Evolutionary conservation across 495 filamentous ascomycete species (phyloP), one percentile per base, ranked within the genome.

Genomic region (Paragyromitra xinjiangensis): DNA sequence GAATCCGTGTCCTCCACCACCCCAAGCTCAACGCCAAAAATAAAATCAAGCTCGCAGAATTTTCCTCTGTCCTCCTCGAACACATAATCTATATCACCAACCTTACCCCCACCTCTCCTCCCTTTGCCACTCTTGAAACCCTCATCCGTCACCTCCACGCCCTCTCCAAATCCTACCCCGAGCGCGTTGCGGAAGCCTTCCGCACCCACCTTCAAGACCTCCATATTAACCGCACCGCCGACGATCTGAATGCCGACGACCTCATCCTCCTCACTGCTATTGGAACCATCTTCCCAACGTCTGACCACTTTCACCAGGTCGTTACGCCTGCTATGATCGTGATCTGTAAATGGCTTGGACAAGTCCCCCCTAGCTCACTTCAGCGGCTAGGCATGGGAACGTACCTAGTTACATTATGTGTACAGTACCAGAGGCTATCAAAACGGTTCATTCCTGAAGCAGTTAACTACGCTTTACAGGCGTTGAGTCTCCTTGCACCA

Each of bases 261-360:
- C 86, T 98, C 26, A 83, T 94, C 9, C 83, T 97, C 34, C 84
- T 99, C 50, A 94, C 93, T 0, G 93, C 93, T 0, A 88, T 98
- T 77, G 89, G 89, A 39, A 89, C 90, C 7, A 92, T 95, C 72
- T 99, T 96, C 83, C 94, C 96, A 5, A 97, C 96, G 0, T 97
- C 93, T 0, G 95, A 99, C 84, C 93, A 97, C 83, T 98, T 98
- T 83, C 95, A 98, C 78, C 91, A 94, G 69, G 92, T 98, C 16
- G 90, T 92, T 61, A 98, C 95, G 4, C 95, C 95, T 0, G 92
- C 95, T 1, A 91, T 92, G 81, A 88, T 98, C 6, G 88, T 87
- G 64, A 92, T 98, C 83, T 88, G 89, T 39, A 88, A 92, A 59
- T 98, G 92, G 81, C 86, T 99, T n/a, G 92, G 90, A 0, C 90